Percentiles rank a stretch among this genome's conserved stretches.
Conservation (phyloP, 805 yeast species). For the Candida ortonii region DNA sequence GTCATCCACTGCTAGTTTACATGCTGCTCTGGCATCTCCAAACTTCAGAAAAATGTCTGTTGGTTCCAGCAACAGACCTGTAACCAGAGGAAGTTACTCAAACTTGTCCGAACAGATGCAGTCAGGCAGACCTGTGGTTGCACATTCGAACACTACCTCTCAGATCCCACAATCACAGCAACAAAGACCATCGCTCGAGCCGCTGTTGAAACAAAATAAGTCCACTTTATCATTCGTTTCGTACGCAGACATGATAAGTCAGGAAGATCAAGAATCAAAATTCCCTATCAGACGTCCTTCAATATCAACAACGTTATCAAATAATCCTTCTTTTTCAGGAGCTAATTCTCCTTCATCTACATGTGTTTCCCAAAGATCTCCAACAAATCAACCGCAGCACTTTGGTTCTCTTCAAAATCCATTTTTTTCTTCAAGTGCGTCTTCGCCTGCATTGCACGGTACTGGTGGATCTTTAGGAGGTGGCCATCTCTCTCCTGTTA, state of each 20-base stretch:
- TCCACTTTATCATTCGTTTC: slow-evolving; percentile 57
- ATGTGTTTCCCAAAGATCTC: slow-evolving; percentile 22
- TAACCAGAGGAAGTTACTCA: slow-evolving; percentile 23
- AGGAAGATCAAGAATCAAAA: slow-evolving; percentile 50
- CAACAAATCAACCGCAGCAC: slow-evolving; percentile 11
- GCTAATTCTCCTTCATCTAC: slow-evolving; percentile 25
- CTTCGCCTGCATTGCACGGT: slow-evolving; percentile 8
- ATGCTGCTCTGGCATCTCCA: slow-evolving; percentile 31
- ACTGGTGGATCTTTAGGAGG: slow-evolving; percentile 11
- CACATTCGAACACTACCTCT: slow-evolving; percentile 11
- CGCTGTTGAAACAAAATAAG: slow-evolving; percentile 26
- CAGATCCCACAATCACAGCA: slow-evolving; percentile 10
- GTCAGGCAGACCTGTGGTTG: slow-evolving; percentile 12
- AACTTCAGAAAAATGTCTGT: slow-evolving; percentile 19
- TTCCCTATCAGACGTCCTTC: slow-evolving; percentile 58
- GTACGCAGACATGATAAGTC: slow-evolving; percentile 74
- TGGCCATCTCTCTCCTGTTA: slow-evolving; percentile 15
- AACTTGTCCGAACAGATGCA: slow-evolving; percentile 28
- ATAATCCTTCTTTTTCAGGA: slow-evolving; percentile 25
- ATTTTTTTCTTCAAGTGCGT: slow-evolving; percentile 11
- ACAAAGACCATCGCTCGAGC: slow-evolving; percentile 34
- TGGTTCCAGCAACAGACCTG: slow-evolving; percentile 22
- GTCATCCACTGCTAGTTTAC: slow-evolving; percentile 51
- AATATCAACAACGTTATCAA: slow-evolving; percentile 41
- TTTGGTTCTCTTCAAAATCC: slow-evolving; percentile 14